Evolutionary conservation across 1,284 basidiomycete species (phyloP).

Genomic region (Tilletia walkeri): DNA sequence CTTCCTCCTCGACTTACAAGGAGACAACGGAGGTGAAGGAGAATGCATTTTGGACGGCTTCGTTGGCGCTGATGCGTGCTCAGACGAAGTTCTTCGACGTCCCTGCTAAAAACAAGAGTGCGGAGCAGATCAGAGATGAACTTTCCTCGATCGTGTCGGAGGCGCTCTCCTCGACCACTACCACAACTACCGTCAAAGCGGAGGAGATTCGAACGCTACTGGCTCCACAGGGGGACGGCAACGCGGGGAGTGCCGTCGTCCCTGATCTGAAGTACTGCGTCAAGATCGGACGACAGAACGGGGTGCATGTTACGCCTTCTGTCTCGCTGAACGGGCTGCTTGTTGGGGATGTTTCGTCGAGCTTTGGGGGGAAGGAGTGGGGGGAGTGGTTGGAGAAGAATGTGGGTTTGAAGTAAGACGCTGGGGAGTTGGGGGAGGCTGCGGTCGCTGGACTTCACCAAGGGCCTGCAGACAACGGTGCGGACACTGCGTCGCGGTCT

Average conservation of each 20-base stretch:
- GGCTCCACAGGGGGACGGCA: slow-evolving; percentile 65
- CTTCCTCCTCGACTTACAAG: slow-evolving; percentile 19
- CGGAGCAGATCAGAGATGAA: slow-evolving; percentile 72
- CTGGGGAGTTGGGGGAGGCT: too few species aligned
- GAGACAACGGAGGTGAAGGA: slow-evolving; percentile 26
- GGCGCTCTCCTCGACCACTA: slow-evolving; percentile 57
- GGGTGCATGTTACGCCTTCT: slow-evolving; percentile 87
- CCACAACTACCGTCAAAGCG: slow-evolving; percentile 51
- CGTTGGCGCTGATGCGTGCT: slow-evolving; percentile 68
- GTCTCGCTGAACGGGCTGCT: slow-evolving; percentile 67
- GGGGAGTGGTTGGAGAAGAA: slow-evolving; percentile 72
- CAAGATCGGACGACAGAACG: slow-evolving; percentile 86
- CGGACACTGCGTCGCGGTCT: too few species aligned
- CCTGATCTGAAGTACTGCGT: slow-evolving; percentile 78
- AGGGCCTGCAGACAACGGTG: too few species aligned
- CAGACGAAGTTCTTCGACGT: slow-evolving; percentile 78
- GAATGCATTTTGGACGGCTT: slow-evolving; percentile 48
- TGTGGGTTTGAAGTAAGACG: too few species aligned
- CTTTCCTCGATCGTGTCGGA: slow-evolving; percentile 60
- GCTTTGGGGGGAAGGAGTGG: slow-evolving; percentile 84
- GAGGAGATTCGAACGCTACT: slow-evolving; percentile 65
- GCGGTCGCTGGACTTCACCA: too few species aligned
- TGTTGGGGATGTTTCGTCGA: slow-evolving; percentile 74
- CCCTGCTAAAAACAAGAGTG: slow-evolving; percentile 69
- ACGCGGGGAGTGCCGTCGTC: slow-evolving; percentile 73